Evolutionary conservation across 2,329 filamentous ascomycete genomes (phyloP).

Genomic region (Grosmannia serpens): DNA sequence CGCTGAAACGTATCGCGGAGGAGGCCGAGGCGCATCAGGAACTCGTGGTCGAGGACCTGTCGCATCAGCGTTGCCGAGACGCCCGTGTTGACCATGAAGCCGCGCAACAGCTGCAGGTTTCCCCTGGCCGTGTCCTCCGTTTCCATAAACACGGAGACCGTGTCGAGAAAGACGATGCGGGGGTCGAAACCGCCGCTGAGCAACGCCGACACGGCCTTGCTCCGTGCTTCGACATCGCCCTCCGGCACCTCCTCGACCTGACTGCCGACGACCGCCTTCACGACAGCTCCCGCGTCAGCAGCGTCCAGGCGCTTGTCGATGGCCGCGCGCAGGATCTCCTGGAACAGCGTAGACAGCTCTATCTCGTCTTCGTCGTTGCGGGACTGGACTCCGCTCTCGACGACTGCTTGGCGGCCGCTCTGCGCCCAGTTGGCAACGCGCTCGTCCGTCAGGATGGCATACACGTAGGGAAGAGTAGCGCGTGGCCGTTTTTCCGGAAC

Average conservation of each 20-base stretch:
- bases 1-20: constrained; percentile 77
- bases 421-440: constrained; percentile 53
- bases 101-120: constrained; percentile 40
- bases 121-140: constrained; percentile 43
- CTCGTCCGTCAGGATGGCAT: constrained; percentile 64
- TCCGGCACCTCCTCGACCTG: constrained; percentile 34
- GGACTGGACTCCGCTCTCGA: constrained; percentile 53
- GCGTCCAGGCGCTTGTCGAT: constrained; percentile 58
- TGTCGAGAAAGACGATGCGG: constrained; percentile 69
- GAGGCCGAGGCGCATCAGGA: constrained; percentile 66
- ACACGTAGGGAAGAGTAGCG: constrained; percentile 43
- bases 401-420: constrained; percentile 53
- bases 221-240: background rate
- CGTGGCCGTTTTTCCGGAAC: constrained; percentile 14
- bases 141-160: constrained; percentile 67
- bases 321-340: constrained; percentile 72
- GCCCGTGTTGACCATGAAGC: constrained; percentile 60
- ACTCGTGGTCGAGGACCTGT: constrained; percentile 65
- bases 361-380: constrained; percentile 56
- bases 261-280: constrained; percentile 59
- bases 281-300: constrained; percentile 55
- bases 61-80: constrained; percentile 66
- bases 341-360: constrained; percentile 61
- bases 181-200: constrained; percentile 42
- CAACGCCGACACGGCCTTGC: background rate